A percentile compares a stretch with the other conserved stretches of the same genome.
phyloP scores from a whole-genome alignment of 768 basidiomycete genomes.

The Kwoniella shandongensis region DNA sequence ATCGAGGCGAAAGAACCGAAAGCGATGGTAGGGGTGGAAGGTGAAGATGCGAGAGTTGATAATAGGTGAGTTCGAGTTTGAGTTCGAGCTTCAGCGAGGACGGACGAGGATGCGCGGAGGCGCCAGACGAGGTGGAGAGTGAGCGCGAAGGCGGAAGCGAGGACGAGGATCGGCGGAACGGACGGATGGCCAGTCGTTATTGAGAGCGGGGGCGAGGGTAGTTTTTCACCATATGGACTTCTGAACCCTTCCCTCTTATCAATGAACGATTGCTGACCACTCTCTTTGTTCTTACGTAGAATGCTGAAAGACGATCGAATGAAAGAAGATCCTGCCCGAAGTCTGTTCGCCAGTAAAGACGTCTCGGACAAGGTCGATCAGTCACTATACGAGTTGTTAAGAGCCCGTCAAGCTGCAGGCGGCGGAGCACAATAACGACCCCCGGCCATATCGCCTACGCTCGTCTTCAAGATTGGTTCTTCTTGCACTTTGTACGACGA shows the following conservation, averaged over 20 bases:
- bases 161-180: too few relatives aligned
- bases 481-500: too few relatives aligned
- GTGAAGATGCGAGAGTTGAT: slow-evolving; percentile 86
- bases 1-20: slow-evolving; percentile 89
- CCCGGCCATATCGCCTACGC: too few relatives aligned
- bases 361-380: slow-evolving; percentile 43
- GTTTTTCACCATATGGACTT: not conserved
- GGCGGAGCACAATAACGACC: too few relatives aligned
- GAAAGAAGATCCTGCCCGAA: slow-evolving; percentile 57
- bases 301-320: slow-evolving; percentile 87
- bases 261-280: not conserved
- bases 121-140: too few relatives aligned
- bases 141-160: too few relatives aligned
- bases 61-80: slow-evolving; percentile 63
- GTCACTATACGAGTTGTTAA: too few relatives aligned
- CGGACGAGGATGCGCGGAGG: not conserved
- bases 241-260: too few relatives aligned
- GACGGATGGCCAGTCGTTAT: too few relatives aligned
- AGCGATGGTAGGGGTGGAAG: slow-evolving; percentile 79
- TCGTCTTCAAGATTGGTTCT: too few relatives aligned
- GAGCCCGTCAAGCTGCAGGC: too few relatives aligned
- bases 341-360: slow-evolving; percentile 42
- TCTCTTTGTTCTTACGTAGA: slow-evolving; percentile 54
- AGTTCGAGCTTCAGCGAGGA: not conserved
- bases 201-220: not conserved